Conservation (phyloP, 2,329 filamentous ascomycete genomes). For the Coniella vitis region DNA sequence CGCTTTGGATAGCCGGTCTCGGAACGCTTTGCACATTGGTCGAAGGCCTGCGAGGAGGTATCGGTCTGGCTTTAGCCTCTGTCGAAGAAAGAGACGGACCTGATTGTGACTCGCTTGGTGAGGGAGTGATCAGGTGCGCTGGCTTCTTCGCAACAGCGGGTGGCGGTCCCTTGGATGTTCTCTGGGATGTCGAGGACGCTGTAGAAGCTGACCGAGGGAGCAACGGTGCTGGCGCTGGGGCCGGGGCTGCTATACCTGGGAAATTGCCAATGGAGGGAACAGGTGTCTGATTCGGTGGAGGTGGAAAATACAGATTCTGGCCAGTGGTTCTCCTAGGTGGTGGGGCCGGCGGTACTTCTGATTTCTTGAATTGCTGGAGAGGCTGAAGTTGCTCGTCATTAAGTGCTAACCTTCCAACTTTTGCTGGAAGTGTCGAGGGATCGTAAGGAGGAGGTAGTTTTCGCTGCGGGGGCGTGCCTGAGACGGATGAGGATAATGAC, state of each 20-base stretch:
- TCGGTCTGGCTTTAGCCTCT: slow-evolving; percentile 19
- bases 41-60: slow-evolving; percentile 22
- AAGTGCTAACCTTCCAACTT: slow-evolving; percentile 37
- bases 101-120: slow-evolving; percentile 23
- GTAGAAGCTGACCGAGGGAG: slow-evolving; percentile 29
- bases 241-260: slow-evolving; percentile 22
- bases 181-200: slow-evolving; percentile 30
- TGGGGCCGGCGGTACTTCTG: slow-evolving; percentile 38
- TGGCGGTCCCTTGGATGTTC: slow-evolving; percentile 32
- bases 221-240: slow-evolving; percentile 20
- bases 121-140: slow-evolving; percentile 38
- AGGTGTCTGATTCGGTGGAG: slow-evolving; percentile 14
- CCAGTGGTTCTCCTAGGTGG: slow-evolving; percentile 35
- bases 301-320: slow-evolving; percentile 14
- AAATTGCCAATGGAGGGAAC: slow-evolving; percentile 16
- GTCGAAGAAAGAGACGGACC: slow-evolving; percentile 13
- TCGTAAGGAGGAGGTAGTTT: slow-evolving; percentile 48
- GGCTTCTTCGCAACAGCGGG: slow-evolving; percentile 60
- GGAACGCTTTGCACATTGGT: slow-evolving; percentile 6
- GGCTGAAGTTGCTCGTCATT: slow-evolving; percentile 31
- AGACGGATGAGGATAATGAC: slow-evolving; percentile 38
- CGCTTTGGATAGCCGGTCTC: slow-evolving; percentile 5
- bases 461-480: slow-evolving; percentile 36
- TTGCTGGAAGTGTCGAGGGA: slow-evolving; percentile 37
- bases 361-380: slow-evolving; percentile 21